Base-by-base conservation (phyloP, 1,284 basidiomycete species). In the Irpex sp. region DNA sequence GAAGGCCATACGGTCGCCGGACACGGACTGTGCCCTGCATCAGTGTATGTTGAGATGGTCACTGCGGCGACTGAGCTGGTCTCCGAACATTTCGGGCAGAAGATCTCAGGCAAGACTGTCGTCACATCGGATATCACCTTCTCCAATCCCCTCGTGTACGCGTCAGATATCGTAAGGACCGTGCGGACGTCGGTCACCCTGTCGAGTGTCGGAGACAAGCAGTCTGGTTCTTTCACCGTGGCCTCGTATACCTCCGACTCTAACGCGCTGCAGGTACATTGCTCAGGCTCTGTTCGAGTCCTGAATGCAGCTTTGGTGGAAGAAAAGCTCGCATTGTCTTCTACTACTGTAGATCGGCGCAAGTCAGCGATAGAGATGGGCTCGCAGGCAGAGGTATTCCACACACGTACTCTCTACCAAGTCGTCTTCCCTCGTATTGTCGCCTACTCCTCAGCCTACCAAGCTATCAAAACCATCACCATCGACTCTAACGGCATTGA, bases 391-490 rank as follows among this genome's bases (percentile, higher is more conserved):
- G 85, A 89, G 68, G 77, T 78, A 0, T 85, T 88, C 70, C 81
- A 78, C 3, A 79, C 81, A n/a, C 81, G 81, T 35, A 85, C 83
- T 0, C 72, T 79, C 1, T 91, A 92, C 68, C 81, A 88, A 43
- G 76, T 86, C 43, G 81, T 89, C 56, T 90, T 91, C 68, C 80
- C 88, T 13, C 83, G 84, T 8, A 79, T 90, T 43, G 89, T 92
- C 39, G 76, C 82, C n/a, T 92, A 92, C 66, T 77, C 82, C 1
- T 72, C 78, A 39, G 73, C 78, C 36, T 90, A 88, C 70, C 86
- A 81, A 26, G 81, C 83, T 5, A 81, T 91, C 58, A 75, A 79
- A 61, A 79, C 79, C 0, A 74, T 92, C 51, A 80, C 78, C 7
- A 75, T 90, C 59, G 75, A 79, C 59, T 62, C 78, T 0, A 73